A percentile compares a stretch with the other conserved stretches of the same genome.
Conservation (phyloP, 192 early-diverging fungal genomes). For the Kappamyces sp. region DNA sequence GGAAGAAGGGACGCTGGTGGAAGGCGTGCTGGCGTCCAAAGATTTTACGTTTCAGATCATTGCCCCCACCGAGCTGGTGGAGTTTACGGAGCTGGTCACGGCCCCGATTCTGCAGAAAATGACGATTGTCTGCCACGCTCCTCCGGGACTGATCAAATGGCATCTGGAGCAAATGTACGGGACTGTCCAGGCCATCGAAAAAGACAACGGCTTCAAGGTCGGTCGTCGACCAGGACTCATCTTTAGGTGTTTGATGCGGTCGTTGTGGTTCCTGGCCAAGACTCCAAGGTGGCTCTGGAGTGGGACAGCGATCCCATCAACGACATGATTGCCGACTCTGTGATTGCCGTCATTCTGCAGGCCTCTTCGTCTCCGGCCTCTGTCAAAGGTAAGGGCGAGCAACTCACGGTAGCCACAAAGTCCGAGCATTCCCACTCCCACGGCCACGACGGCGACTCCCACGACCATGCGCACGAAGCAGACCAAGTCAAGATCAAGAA, state of each 20-base stretch:
- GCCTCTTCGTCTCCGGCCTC: slow-evolving; percentile 83
- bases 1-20: slow-evolving; percentile 54
- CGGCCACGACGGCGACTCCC: not conserved
- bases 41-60: slow-evolving; percentile 90
- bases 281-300: slow-evolving; percentile 61
- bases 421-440: slow-evolving; percentile 5
- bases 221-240: no score
- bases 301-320: slow-evolving; percentile 89
- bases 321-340: slow-evolving; percentile 95
- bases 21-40: slow-evolving; percentile 77
- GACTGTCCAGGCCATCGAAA: slow-evolving; percentile 31
- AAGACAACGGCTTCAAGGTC: not conserved
- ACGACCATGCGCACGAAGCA: not conserved
- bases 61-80: slow-evolving; percentile 69
- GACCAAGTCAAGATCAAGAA: not conserved
- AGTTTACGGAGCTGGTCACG: slow-evolving; percentile 72
- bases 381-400: slow-evolving; percentile 56
- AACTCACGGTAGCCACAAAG: slow-evolving; percentile 8
- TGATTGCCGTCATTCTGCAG: slow-evolving; percentile 75
- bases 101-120: slow-evolving; percentile 74
- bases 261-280: slow-evolving; percentile 55
- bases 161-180: slow-evolving; percentile 97
- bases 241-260: slow-evolving; percentile 68
- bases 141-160: slow-evolving; percentile 73
- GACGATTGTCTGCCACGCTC: slow-evolving; percentile 65